phyloP scores from a whole-genome alignment of 1,139 yeast genomes.

The Geotrichum fermentans region DNA sequence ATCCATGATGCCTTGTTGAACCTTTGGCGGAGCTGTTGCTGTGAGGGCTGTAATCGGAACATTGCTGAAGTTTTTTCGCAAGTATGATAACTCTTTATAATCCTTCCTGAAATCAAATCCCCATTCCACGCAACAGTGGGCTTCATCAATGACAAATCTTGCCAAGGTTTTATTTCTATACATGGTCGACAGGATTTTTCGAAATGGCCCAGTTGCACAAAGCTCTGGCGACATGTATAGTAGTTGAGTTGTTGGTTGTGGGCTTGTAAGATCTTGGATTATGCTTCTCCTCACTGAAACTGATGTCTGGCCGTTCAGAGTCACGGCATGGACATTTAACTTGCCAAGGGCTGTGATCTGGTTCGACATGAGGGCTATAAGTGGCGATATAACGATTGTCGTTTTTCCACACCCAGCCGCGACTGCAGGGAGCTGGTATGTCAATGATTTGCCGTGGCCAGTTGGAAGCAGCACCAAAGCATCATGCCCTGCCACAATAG shows the following conservation, averaged over 20 bases:
- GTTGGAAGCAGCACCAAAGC: conserved; percentile 88
- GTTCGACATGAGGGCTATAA: conserved; percentile 86
- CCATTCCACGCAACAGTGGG: conserved; percentile 91
- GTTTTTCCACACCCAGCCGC: conserved; percentile 39
- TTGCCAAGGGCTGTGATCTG: conserved; percentile 66
- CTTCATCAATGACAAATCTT: conserved; percentile 81
- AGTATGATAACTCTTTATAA: conserved; percentile 64
- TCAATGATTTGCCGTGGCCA: conserved; percentile 87
- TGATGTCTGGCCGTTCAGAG: conserved; percentile 28
- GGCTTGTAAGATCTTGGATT: conserved; percentile 23
- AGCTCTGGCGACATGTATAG: conserved; percentile 83
- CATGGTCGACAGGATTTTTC: conserved; percentile 23
- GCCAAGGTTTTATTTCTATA: conserved; percentile 22
- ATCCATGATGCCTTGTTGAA: conserved; percentile 26
- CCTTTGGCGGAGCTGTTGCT: conserved; percentile 58
- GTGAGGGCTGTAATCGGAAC: conserved; percentile 84
- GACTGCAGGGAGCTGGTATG: conserved; percentile 82
- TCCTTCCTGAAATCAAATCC: conserved; percentile 89
- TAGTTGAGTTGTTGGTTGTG: conserved; percentile 33
- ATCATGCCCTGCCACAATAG: conserved; percentile 65
- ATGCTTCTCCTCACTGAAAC: conserved; percentile 22
- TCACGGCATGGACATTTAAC: conserved; percentile 59
- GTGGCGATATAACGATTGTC: conserved; percentile 81
- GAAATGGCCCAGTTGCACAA: conserved; percentile 29
- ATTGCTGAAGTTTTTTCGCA: conserved; percentile 63